Conservation (phyloP, 2,329 filamentous ascomycete species). For the Leptographium lundbergii region DNA sequence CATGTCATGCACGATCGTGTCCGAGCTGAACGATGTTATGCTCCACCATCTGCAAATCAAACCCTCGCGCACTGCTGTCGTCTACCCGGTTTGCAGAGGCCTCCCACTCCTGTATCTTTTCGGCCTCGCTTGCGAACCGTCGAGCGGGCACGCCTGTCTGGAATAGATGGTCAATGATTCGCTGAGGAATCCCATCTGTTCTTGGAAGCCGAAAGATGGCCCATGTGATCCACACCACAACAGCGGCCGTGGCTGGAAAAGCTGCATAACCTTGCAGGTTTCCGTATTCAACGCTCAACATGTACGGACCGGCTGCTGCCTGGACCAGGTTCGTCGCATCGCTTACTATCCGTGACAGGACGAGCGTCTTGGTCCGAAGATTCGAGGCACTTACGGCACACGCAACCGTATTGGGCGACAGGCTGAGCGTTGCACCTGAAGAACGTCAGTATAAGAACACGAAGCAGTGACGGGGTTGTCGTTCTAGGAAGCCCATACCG, state of each 20-base stretch:
- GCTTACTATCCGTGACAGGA: slow-evolving; percentile 10
- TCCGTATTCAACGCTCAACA: slow-evolving; percentile 10
- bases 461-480: too few species aligned
- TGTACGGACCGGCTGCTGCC: slow-evolving; percentile 12
- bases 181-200: slow-evolving; percentile 11
- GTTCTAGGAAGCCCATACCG: background rate
- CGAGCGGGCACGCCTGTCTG: slow-evolving; percentile 4
- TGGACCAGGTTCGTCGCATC: slow-evolving; percentile 11
- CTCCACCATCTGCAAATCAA: background rate
- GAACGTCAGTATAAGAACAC: background rate
- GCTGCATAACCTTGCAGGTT: slow-evolving; percentile 12
- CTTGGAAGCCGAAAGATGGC: slow-evolving; percentile 9
- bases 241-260: slow-evolving; percentile 7
- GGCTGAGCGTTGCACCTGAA: slow-evolving; percentile 9
- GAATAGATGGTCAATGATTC: slow-evolving; percentile 12
- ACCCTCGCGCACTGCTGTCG: background rate
- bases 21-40: background rate
- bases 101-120: background rate
- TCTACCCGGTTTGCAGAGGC: background rate
- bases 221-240: slow-evolving; percentile 9
- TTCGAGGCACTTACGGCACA: slow-evolving; percentile 10
- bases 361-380: slow-evolving; percentile 12
- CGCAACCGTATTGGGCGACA: slow-evolving; percentile 12
- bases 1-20: background rate
- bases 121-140: slow-evolving; percentile 4